Evolutionary conservation across 1,139 yeast genomes (phyloP).

Genomic region (Geotrichum phurueaensis): DNA sequence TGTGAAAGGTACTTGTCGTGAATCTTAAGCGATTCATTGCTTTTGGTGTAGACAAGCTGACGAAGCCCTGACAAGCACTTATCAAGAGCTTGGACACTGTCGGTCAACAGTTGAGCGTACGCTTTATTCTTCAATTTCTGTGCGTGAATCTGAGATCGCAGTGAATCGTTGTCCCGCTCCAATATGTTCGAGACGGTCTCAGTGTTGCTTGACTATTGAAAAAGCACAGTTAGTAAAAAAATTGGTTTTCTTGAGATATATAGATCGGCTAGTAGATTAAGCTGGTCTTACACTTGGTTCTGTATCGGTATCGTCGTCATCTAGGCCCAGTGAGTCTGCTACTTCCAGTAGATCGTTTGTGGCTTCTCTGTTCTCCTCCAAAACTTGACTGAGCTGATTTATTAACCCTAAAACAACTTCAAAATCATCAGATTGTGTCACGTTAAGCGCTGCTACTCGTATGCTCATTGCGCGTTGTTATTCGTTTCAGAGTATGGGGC

Average conservation of each 20-base stretch:
- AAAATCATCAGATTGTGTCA: slow-evolving; percentile 29
- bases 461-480: slow-evolving; percentile 4
- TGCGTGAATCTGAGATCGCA: slow-evolving; percentile 18
- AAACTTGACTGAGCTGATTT: slow-evolving; percentile 25
- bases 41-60: slow-evolving; percentile 24
- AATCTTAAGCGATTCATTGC: slow-evolving; percentile 25
- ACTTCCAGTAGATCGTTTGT: slow-evolving; percentile 27
- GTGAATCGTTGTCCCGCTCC: slow-evolving; percentile 20
- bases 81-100: slow-evolving; percentile 24
- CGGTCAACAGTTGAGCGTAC: slow-evolving; percentile 21
- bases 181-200: slow-evolving; percentile 8
- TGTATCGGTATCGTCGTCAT: slow-evolving; percentile 18
- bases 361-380: slow-evolving; percentile 27
- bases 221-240: background rate
- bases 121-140: slow-evolving; percentile 23
- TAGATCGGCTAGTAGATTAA: background rate
- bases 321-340: slow-evolving; percentile 30
- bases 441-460: slow-evolving; percentile 13
- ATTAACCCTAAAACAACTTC: slow-evolving; percentile 27
- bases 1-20: slow-evolving; percentile 25
- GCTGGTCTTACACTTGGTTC: slow-evolving; percentile 7
- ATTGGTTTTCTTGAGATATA: background rate
- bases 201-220: slow-evolving; percentile 1
- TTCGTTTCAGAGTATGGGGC: background rate
- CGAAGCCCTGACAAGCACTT: slow-evolving; percentile 25